These are phyloP conservation scores for Hericium rajendrae DNA, from an alignment of 768 basidiomycete genomes.

Conservation along the genomic window DNA sequence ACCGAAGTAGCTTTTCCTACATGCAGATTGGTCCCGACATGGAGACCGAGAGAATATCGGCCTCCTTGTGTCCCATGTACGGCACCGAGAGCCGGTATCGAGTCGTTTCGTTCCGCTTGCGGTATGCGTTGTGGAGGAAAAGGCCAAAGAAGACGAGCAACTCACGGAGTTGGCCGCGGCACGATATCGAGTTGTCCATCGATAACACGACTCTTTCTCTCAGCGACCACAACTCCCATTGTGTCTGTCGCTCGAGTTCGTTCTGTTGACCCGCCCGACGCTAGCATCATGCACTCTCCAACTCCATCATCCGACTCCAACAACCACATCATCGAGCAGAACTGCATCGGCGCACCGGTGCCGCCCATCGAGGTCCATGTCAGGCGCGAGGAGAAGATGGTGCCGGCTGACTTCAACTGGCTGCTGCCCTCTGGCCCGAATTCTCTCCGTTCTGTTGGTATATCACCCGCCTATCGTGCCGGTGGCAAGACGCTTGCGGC, in stretches of 20 bases:
- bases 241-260: not conserved
- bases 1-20: no score
- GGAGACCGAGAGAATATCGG: no score
- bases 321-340: conserved; percentile 10
- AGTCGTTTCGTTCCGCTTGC: no score
- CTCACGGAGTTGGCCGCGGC: no score
- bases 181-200: not conserved
- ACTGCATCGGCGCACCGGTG: conserved; percentile 18
- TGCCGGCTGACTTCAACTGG: conserved; percentile 12
- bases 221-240: not conserved
- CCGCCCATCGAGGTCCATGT: conserved; percentile 15
- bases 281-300: not conserved
- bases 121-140: no score
- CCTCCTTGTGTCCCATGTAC: no score
- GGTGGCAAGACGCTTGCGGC: conserved; percentile 30
- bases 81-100: no score
- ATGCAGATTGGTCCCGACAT: no score
- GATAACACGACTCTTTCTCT: not conserved
- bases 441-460: conserved; percentile 29
- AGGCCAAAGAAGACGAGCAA: no score
- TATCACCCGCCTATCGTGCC: conserved; percentile 40
- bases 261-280: not conserved
- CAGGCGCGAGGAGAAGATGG: conserved; percentile 14
- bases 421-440: conserved; percentile 7
- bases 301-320: not conserved